Evolutionary conservation across 2,329 filamentous ascomycete genomes (phyloP), one percentile per base, ranked within the genome.

Genomic region (Fusarium keratoplasticum): DNA sequence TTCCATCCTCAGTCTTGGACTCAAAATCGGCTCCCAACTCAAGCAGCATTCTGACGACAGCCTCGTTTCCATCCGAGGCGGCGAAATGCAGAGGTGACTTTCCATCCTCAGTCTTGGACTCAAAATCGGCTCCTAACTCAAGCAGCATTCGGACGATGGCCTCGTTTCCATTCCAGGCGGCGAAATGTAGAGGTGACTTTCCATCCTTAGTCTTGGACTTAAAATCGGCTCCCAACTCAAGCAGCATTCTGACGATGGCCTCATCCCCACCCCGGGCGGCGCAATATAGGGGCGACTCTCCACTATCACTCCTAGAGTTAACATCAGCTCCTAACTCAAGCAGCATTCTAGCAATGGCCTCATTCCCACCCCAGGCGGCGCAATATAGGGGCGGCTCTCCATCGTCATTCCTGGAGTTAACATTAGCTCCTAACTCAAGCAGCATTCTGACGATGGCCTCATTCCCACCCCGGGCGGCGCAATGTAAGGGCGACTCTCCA

Each of bases 1-100:
- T 2, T 13, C 22, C 22, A 2, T 13, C 4, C 0, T 25, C 1
- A 6, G 6, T 6, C 13, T 3, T 13, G 0, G 20, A 16, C 6
- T 44, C 20, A 14, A 25, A 9, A 44, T 44, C n/a, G 40, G 40
- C 20, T 25, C 40, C 40, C 16, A 5, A 13, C 11, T 44, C 20
- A 14, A 44, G 40, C 4, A 44, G 10, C 1, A 38, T 10, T 9
- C 18, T 10, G 9, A 38, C 36, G 36, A n/a, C 8, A 2, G n/a
- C n/a, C n/a, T 13, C n/a, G n/a, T 13, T 20, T 13, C 38, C 38
- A 7, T 6, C 0, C 9, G 16, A 1, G 6, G 40, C 40, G 20
- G 38, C 38, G 4, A 1, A 3, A 44, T 44, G 40, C 14, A 44
- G 40, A 22, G 11, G n/a, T 11, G 40, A 22, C 7, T 10, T 3